Percentiles rank a stretch among this genome's conserved stretches.
These are phyloP conservation scores for Leccinellum luteum DNA, from an alignment of 768 basidiomycete genomes.

Conservation along the genomic window DNA sequence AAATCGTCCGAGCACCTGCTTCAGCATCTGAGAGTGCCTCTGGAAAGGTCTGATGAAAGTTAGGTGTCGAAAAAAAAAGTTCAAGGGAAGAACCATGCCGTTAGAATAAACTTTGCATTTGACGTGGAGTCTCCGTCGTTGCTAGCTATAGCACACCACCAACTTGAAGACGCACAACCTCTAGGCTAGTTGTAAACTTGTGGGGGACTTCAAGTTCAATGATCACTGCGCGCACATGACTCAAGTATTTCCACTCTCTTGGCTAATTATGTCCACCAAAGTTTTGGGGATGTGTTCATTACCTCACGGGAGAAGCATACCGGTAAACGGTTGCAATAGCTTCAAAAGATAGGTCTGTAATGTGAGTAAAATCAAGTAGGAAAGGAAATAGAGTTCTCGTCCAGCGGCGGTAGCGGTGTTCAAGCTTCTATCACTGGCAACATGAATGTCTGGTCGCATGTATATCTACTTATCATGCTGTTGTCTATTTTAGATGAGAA, in stretches of 20 bases:
- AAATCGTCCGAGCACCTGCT: not conserved
- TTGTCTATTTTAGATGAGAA: not conserved
- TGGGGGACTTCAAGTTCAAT: not conserved
- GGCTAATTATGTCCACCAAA: constrained; percentile 11
- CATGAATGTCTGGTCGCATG: constrained; percentile 13
- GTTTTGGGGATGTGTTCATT: not conserved
- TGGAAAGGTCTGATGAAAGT: not conserved
- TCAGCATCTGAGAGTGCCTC: not conserved
- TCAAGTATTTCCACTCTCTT: not conserved
- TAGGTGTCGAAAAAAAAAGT: not conserved
- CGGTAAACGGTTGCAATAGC: constrained; percentile 6
- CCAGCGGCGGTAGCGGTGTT: constrained; percentile 10
- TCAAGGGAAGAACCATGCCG: not conserved
- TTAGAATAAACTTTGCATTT: not conserved
- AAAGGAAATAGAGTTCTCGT: constrained; percentile 12
- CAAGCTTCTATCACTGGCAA: constrained; percentile 8
- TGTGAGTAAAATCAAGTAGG: constrained; percentile 1
- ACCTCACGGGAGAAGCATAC: not conserved
- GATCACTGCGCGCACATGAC: constrained; percentile 6
- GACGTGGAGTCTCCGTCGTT: not conserved
- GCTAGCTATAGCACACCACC: not conserved
- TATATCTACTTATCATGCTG: not conserved
- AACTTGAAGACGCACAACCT: not conserved
- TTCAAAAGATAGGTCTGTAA: constrained; percentile 12
- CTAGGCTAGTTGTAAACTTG: not conserved